These are phyloP conservation scores for Tetracladium setigerum DNA, from an alignment of 495 filamentous ascomycete species.

Conservation along the genomic window DNA sequence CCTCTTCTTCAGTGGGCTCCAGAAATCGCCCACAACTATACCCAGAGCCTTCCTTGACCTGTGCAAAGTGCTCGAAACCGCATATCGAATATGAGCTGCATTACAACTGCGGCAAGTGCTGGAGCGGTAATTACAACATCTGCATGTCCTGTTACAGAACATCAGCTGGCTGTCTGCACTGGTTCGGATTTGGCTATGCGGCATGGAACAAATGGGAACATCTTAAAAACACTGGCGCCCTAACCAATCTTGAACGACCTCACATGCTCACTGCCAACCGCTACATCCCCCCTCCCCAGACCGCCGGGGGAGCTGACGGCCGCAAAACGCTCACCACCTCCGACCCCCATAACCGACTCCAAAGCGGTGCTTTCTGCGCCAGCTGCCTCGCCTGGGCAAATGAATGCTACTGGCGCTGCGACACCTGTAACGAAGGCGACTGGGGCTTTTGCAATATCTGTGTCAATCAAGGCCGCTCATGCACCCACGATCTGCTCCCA, in stretches of 20 bases:
- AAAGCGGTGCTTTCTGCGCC: constrained; percentile 76
- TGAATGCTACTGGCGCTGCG: constrained; percentile 78
- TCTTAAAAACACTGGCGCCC: constrained; percentile 10
- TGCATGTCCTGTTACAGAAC: constrained; percentile 71
- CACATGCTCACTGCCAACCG: constrained; percentile 62
- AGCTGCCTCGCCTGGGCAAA: constrained; percentile 65
- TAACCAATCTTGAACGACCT: constrained; percentile 32
- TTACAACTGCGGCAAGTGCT: constrained; percentile 65
- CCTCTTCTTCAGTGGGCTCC: constrained; percentile 19
- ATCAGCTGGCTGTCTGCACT: constrained; percentile 67
- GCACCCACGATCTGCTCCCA: constrained; percentile 70
- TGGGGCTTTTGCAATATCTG: constrained; percentile 87
- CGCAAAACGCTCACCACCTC: constrained; percentile 49
- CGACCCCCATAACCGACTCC: constrained; percentile 57
- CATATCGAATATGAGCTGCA: constrained; percentile 78
- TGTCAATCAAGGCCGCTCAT: constrained; percentile 67
- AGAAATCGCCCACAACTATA: constrained; percentile 39
- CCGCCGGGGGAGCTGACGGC: constrained; percentile 38
- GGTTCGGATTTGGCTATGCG: constrained; percentile 66
- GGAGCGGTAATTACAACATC: constrained; percentile 62
- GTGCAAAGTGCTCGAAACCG: constrained; percentile 53
- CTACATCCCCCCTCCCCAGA: constrained; percentile 49
- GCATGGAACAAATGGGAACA: constrained; percentile 53
- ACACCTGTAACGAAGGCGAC: constrained; percentile 76
- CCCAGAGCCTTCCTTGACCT: constrained; percentile 63